phyloP scores from a whole-genome alignment of 495 filamentous ascomycete species.

The Hypoxylon fuscum region DNA sequence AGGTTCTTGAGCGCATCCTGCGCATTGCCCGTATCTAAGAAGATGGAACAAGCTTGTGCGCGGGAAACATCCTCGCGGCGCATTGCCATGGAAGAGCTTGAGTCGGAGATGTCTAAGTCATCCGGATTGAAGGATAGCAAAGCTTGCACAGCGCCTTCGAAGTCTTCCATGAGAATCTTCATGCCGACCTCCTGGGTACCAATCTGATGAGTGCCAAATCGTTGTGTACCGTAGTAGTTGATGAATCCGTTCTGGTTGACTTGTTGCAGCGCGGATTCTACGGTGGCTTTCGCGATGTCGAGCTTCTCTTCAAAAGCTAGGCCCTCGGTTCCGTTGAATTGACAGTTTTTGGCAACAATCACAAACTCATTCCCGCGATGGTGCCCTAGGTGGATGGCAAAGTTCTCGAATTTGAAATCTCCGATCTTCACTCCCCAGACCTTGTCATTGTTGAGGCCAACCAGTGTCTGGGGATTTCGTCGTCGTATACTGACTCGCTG shows the following conservation, averaged over 20 bases:
- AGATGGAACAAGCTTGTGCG: constrained; percentile 77
- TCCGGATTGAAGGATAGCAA: constrained; percentile 72
- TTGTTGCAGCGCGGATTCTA: constrained; percentile 58
- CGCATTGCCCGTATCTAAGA: constrained; percentile 65
- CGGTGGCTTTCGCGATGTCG: constrained; percentile 44
- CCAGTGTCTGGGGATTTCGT: constrained; percentile 69
- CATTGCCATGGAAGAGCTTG: constrained; percentile 15
- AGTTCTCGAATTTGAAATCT: constrained; percentile 75
- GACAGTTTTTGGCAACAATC: constrained; percentile 86
- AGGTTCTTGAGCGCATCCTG: constrained; percentile 69
- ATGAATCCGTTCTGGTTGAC: constrained; percentile 80
- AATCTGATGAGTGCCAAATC: constrained; percentile 85
- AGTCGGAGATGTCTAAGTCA: constrained; percentile 57
- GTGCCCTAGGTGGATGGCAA: constrained; percentile 81
- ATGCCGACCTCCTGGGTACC: constrained; percentile 84
- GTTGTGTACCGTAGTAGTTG: constrained; percentile 95
- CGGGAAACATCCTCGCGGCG: constrained; percentile 75
- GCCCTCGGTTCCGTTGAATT: constrained; percentile 58
- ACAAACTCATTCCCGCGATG: constrained; percentile 89
- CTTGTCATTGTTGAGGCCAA: constrained; percentile 69
- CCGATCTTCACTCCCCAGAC: constrained; percentile 69
- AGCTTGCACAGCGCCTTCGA: constrained; percentile 76
- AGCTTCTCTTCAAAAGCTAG: constrained; percentile 49
- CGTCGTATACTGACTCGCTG: constrained; percentile 81
- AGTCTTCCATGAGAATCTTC: constrained; percentile 82